A percentile compares a stretch with the other conserved stretches of the same genome.
Evolutionary conservation across 192 early-diverging fungal species (phyloP).

Genomic region (Entomortierella beljakovae): DNA sequence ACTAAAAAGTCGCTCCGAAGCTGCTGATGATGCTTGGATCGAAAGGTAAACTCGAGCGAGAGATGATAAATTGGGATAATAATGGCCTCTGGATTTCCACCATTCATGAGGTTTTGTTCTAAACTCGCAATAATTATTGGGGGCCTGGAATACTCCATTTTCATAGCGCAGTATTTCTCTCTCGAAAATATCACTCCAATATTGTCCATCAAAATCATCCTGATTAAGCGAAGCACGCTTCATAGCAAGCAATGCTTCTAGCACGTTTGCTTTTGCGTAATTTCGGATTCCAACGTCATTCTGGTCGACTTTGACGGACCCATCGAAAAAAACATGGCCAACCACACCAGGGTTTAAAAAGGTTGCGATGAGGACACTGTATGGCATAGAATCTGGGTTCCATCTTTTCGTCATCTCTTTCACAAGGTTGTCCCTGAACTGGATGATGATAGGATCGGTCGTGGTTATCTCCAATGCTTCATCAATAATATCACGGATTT

Average conservation of each 20-base stretch:
- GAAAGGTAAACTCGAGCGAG: slow-evolving; percentile 1
- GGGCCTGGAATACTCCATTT: neutral
- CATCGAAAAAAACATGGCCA: neutral
- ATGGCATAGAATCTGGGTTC: neutral
- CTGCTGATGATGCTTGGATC: neutral
- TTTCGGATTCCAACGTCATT: neutral
- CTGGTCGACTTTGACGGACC: neutral
- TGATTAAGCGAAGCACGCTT: too few relatives aligned
- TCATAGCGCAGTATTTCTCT: neutral
- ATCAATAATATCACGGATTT: neutral
- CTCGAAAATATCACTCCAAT: neutral
- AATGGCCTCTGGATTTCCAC: neutral
- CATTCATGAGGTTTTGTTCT: neutral
- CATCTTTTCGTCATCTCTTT: neutral
- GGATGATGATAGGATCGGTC: neutral
- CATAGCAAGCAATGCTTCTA: too few relatives aligned
- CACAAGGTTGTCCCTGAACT: neutral
- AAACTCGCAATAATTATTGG: neutral
- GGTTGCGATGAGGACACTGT: neutral
- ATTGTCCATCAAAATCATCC: too few relatives aligned
- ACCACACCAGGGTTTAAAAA: neutral
- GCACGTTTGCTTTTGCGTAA: neutral
- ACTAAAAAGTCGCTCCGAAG: slow-evolving; percentile 7
- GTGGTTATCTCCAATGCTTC: too few relatives aligned
- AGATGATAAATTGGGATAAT: neutral